phyloP scores from a whole-genome alignment of 139 green algal species.

The Coccomyxa sp. region DNA sequence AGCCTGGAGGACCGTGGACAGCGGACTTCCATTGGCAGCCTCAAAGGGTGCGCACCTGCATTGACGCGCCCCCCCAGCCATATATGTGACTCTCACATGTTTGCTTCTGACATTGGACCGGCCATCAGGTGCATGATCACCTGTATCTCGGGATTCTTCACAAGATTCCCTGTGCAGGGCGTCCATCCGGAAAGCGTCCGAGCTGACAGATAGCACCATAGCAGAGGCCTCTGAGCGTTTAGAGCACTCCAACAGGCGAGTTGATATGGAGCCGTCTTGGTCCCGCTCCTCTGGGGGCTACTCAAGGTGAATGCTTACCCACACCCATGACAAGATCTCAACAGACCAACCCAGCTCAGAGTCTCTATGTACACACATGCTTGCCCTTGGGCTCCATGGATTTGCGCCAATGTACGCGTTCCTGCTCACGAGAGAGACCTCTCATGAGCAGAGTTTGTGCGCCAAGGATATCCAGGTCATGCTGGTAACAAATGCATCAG shows the following conservation, averaged over 20 bases:
- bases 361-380: too few relatives aligned
- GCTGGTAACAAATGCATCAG: neutral
- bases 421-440: neutral
- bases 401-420: too few relatives aligned
- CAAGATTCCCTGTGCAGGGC: neutral
- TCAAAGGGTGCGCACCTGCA: neutral
- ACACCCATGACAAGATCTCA: too few relatives aligned
- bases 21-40: neutral
- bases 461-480: neutral
- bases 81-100: neutral
- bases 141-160: too few relatives aligned
- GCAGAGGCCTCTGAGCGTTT: neutral
- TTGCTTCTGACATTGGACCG: neutral
- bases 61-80: neutral
- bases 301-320: too few relatives aligned
- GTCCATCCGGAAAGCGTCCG: neutral
- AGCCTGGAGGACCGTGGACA: constrained; percentile 4
- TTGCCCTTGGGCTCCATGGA: too few relatives aligned
- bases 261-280: neutral
- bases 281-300: neutral
- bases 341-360: too few relatives aligned
- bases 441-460: neutral
- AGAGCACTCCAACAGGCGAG: neutral
- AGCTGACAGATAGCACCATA: neutral
- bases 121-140: too few relatives aligned